Conservation (phyloP, 1,284 basidiomycete genomes). For the Cryptococcus hybrid region DNA sequence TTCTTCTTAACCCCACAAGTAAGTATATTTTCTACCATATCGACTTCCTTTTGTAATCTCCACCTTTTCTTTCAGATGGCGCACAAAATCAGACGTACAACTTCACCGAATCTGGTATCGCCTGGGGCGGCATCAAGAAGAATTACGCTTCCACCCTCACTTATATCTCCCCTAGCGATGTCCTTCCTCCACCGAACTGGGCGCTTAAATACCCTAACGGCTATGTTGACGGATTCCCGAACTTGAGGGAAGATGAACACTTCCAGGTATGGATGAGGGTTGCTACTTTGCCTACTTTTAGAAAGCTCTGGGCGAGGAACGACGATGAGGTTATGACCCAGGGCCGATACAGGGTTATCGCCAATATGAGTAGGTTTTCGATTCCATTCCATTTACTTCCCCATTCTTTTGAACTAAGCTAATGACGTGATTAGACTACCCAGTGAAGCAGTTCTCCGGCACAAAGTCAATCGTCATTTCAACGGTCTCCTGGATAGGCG, state of each 20-base stretch:
- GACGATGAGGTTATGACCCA: slow-evolving; percentile 69
- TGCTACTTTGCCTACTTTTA: slow-evolving; percentile 93
- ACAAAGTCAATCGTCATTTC: slow-evolving; percentile 97
- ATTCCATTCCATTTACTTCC: not conserved
- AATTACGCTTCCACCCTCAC: slow-evolving; percentile 68
- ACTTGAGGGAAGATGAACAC: slow-evolving; percentile 79
- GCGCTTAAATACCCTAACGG: slow-evolving; percentile 64
- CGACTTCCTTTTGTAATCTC: not conserved
- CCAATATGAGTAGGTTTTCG: slow-evolving; percentile 69
- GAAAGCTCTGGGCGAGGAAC: slow-evolving; percentile 91
- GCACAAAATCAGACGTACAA: slow-evolving; percentile 60
- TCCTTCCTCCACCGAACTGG: slow-evolving; percentile 96
- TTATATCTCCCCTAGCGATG: slow-evolving; percentile 59
- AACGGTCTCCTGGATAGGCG: slow-evolving; percentile 97
- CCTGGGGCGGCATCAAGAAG: slow-evolving; percentile 90
- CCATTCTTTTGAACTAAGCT: not conserved
- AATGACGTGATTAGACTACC: slow-evolving; percentile 67
- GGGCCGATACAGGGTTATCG: slow-evolving; percentile 73
- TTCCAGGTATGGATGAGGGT: slow-evolving; percentile 99
- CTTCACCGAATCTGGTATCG: slow-evolving; percentile 79
- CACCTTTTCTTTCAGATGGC: slow-evolving; percentile 47
- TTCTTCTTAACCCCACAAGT: slow-evolving; percentile 57
- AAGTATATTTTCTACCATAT: slow-evolving; percentile 4
- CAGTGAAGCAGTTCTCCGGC: slow-evolving; percentile 84
- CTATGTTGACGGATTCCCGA: slow-evolving; percentile 73